Evolutionary conservation across 2,329 filamentous ascomycete genomes (phyloP), one percentile per base, ranked within the genome.

Genomic region (Xylaria sp.): DNA sequence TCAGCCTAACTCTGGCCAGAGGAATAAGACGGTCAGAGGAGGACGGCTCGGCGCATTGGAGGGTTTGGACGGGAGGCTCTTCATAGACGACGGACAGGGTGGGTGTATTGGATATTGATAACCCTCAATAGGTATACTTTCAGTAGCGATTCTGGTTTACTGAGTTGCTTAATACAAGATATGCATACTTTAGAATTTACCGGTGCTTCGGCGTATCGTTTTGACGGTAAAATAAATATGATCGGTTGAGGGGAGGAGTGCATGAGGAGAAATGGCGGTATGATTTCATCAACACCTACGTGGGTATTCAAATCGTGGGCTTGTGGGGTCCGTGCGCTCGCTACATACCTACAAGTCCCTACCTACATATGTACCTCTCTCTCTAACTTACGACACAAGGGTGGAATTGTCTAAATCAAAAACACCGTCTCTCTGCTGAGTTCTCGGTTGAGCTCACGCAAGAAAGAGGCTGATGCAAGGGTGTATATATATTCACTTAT

Each of bases 21-120:
- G 27, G 36, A 39, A 65, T 12, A 47, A 60, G 6, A 61, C 70
- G 69, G 70, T 48, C 48, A 54, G 73, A 71, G 75, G 68, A 77
- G 72, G 75, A 76, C 53, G 68, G 74, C 75, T 76, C 72, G 72
- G 69, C 71, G 71, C 71, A 73, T 73, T 64, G 30, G 27, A 48
- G 32, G 59, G 34, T 56, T 65, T 54, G 50, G 57, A 34, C 24
- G n/a, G 17, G 45, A 21, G 19, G 42, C 32, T 68, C 53, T 61
- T 62, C 45, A 56, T 56, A 51, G 30, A 53, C 30, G 27, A 61
- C 27, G 34, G 50, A 60, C 36, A 50, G 50, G 45, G 47, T 7
- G n/a, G 42, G 45, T 32, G 42, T 53, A 57, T 63, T 60, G 45
- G 57, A 57, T 61, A 39, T 14, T 60, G 17, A 21, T 51, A 24